These are phyloP conservation scores for Tuber aestivum DNA, from an alignment of 495 filamentous ascomycete genomes.

Conservation along the genomic window DNA sequence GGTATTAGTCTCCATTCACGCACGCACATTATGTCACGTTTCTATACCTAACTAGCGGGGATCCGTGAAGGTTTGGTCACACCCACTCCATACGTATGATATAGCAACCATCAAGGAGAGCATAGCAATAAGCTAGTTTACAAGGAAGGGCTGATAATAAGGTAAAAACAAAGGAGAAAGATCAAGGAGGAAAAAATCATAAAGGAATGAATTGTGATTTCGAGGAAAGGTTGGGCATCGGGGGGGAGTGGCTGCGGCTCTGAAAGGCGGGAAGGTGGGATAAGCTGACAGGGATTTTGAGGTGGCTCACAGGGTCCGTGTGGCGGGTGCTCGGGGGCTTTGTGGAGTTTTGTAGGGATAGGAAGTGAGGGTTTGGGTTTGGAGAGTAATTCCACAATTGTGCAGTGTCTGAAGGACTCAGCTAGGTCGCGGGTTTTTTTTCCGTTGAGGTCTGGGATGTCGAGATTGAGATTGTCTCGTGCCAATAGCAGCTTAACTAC, in stretches of 20 bases:
- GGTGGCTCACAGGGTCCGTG: accelerated
- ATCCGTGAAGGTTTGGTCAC: too few relatives aligned
- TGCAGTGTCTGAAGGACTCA: accelerated
- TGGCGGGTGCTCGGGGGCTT: neutral
- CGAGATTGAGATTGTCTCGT: neutral
- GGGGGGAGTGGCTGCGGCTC: neutral
- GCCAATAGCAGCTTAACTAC: neutral
- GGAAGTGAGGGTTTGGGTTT: neutral
- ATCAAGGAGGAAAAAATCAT: too few relatives aligned
- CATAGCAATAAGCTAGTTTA: neutral
- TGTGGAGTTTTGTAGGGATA: too few relatives aligned
- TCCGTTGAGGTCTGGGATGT: too few relatives aligned
- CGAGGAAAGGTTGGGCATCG: too few relatives aligned
- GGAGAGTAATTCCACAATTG: neutral
- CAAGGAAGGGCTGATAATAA: too few relatives aligned
- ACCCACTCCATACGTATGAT: neutral
- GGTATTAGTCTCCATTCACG: neutral
- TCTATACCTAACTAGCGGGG: neutral
- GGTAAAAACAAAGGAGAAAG: too few relatives aligned
- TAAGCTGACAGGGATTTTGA: neutral
- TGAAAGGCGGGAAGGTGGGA: too few relatives aligned
- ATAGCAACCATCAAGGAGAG: neutral
- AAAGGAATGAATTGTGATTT: too few relatives aligned
- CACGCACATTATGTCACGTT: neutral
- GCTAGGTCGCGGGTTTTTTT: neutral